Percentiles rank a stretch among this genome's conserved stretches.
These are phyloP conservation scores for Globisporangium spiculum DNA, from an alignment of 352 stramenopile genomes.

Conservation along the genomic window DNA sequence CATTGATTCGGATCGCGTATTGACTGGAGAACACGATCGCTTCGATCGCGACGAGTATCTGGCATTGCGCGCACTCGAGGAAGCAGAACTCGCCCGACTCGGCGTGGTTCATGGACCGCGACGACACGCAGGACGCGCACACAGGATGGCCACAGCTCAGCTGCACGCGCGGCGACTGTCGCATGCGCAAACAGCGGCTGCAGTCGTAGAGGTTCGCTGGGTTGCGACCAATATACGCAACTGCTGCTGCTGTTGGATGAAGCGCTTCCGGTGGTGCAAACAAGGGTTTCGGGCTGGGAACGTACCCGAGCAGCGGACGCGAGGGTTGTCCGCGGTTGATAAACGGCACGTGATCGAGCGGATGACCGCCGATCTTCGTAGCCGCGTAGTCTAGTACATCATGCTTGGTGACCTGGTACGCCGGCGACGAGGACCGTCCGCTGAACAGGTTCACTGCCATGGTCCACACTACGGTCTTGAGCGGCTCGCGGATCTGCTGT, in stretches of 20 bases:
- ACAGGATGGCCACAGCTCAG: conserved; percentile 64
- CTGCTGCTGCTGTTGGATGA: not conserved
- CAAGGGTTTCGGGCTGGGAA: conserved; percentile 9
- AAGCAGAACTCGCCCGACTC: conserved; percentile 43
- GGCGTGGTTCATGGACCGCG: conserved; percentile 37
- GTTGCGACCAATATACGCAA: conserved; percentile 7
- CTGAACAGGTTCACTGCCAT: conserved; percentile 19
- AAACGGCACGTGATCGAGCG: conserved; percentile 75
- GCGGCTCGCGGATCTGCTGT: conserved; percentile 23
- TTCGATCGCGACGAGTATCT: conserved; percentile 49
- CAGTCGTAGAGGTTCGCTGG: conserved; percentile 55
- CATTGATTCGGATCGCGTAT: conserved; percentile 47
- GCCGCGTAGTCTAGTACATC: conserved; percentile 51
- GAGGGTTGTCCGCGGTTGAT: conserved; percentile 57
- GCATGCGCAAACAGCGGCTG: conserved; percentile 48
- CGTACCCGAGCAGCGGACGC: conserved; percentile 51
- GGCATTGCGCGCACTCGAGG: conserved; percentile 51
- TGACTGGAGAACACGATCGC: conserved; percentile 53
- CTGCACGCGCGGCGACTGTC: conserved; percentile 55
- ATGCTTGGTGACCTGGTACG: conserved; percentile 34
- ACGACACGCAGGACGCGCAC: conserved; percentile 56
- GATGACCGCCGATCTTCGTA: conserved; percentile 76
- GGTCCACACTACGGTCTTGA: conserved; percentile 30
- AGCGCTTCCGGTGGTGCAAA: not conserved
- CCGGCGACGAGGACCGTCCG: conserved; percentile 29